Base-by-base conservation (phyloP, 2,329 filamentous ascomycete species). In the Aspergillus felis region DNA sequence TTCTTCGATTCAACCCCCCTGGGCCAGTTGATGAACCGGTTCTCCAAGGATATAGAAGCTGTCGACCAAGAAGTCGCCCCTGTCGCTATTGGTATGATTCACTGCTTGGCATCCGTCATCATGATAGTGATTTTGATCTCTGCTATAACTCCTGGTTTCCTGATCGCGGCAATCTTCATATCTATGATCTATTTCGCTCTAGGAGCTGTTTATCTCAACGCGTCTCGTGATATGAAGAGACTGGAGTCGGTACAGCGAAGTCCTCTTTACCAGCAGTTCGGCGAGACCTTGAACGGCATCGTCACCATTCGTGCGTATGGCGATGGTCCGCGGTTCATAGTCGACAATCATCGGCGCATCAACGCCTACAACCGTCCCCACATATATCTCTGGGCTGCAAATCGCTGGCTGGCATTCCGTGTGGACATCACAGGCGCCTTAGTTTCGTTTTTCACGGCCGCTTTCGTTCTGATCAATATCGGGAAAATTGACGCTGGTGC, bases 1-100 rank as follows among this genome's bases (percentile, higher is more conserved):
- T 99, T 99, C 78, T 99, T 99, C 69, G 94, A 99, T 69, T 89
- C 93, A 1, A 99, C 94, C 0, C 94, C 94, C 2, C 84, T 97
- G 0, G 94, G 94, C 12, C 93, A 97, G 75, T 82, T 99, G 68
- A 97, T 97, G 88, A 99, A 99, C 75, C 87, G 94, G 22, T 99
- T 99, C 78, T 97, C 93, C 72, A 97, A 97, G 75, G 94, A 99
- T 72, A 84, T 99, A 14, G 92, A 99, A 73, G 87, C 92, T 10
- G 83, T 99, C 22, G 94, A 99, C 65, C 94, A 99, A 72, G 94
- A 99, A 73, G 90, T 99, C 57, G 92, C 94, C 0, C 91, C 92
- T 2, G 87, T 95, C 44, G 93, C 94, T 24, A 92, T 97, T 64
- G 86, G 86, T 51, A 84, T 87, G 63, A 78, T 88, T 20, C 85